Evolutionary conservation across 108 stramenopile species (phyloP).

Genomic region (Cyclotella choctawhatcheeana): DNA sequence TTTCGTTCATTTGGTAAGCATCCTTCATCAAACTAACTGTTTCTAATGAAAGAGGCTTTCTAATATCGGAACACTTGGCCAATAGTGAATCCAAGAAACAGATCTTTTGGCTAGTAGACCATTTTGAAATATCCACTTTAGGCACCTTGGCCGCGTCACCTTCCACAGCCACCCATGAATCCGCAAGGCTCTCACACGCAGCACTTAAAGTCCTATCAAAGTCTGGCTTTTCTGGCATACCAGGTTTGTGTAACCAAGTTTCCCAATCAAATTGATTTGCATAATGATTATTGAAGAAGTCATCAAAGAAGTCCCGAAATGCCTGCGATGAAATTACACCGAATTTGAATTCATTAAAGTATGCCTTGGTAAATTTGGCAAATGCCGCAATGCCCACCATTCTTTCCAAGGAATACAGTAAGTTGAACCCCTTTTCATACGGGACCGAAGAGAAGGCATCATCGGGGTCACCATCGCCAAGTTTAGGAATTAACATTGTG

Average conservation of each 20-base stretch:
- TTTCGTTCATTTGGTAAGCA: slow-evolving; percentile 63
- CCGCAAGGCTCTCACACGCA: slow-evolving; percentile 74
- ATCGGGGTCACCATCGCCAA: slow-evolving; percentile 92
- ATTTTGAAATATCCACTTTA: slow-evolving; percentile 51
- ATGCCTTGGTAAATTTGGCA: slow-evolving; percentile 87
- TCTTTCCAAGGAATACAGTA: slow-evolving; percentile 85
- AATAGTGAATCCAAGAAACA: slow-evolving; percentile 87
- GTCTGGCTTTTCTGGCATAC: slow-evolving; percentile 81
- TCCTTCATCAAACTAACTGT: slow-evolving; percentile 77
- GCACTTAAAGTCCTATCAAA: slow-evolving; percentile 82
- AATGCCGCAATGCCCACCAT: slow-evolving; percentile 84
- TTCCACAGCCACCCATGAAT: slow-evolving; percentile 43
- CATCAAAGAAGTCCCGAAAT: slow-evolving; percentile 79
- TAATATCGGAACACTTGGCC: slow-evolving; percentile 24
- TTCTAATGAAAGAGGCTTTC: slow-evolving; percentile 53
- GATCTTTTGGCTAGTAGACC: slow-evolving; percentile 86
- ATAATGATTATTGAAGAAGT: slow-evolving; percentile 60
- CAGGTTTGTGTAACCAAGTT: slow-evolving; percentile 80
- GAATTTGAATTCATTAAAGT: slow-evolving; percentile 79
- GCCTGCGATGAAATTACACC: slow-evolving; percentile 76
- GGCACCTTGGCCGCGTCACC: slow-evolving; percentile 33
- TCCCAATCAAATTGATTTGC: slow-evolving; percentile 77
- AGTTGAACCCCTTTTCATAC: slow-evolving; percentile 90
- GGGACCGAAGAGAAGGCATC: slow-evolving; percentile 91
- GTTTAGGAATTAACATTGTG: slow-evolving; percentile 69